These are phyloP conservation scores for Podospora sp. DNA, from an alignment of 495 filamentous ascomycete genomes.

Conservation along the genomic window DNA sequence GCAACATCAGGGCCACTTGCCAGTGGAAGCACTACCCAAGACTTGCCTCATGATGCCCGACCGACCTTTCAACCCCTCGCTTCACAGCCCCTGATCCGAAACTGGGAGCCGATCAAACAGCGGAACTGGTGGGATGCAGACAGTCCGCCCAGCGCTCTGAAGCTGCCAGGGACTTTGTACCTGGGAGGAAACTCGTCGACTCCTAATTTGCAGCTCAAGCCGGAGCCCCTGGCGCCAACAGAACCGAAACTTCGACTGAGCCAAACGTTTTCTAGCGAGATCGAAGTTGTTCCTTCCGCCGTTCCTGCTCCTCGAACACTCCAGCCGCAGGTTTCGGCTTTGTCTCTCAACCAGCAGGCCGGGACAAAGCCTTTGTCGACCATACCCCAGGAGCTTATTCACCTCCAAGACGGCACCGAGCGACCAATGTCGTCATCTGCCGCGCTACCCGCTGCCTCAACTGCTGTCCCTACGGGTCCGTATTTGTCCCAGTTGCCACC, in stretches of 20 bases:
- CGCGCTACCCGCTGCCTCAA: background rate
- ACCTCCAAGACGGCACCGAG: background rate
- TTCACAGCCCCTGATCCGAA: background rate
- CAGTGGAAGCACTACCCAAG: background rate
- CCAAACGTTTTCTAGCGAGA: background rate
- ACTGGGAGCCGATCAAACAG: background rate
- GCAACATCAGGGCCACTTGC: background rate
- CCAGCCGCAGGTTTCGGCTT: background rate
- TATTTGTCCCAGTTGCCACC: background rate
- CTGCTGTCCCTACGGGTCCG: background rate
- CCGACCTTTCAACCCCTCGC: background rate
- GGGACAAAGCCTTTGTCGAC: constrained; percentile 1
- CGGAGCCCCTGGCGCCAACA: background rate
- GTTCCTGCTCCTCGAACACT: background rate
- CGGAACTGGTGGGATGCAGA: background rate
- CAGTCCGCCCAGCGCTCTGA: background rate
- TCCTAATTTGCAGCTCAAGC: background rate
- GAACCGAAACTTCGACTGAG: background rate
- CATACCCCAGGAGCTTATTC: constrained; percentile 10
- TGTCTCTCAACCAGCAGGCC: background rate
- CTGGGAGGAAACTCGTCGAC: background rate
- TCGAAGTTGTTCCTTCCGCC: background rate
- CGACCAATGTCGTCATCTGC: background rate
- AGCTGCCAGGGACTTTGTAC: background rate
- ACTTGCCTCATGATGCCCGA: background rate